Conservation (phyloP, 441 rosid species). For the Pelargonium cotyledonis region DNA sequence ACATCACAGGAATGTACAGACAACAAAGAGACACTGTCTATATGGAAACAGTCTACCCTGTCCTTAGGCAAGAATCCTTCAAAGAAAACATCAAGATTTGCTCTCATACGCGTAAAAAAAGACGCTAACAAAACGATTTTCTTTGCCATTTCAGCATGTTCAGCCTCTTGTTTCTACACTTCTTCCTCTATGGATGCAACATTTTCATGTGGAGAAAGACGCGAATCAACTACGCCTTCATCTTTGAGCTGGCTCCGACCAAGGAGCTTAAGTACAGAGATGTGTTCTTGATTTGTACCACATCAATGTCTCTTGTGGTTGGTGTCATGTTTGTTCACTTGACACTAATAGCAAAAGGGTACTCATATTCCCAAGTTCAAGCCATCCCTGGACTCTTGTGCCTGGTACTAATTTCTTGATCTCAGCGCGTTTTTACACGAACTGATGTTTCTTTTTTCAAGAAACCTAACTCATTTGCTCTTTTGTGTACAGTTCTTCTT, state of each 20-base stretch:
- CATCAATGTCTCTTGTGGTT: slow-evolving; percentile 65
- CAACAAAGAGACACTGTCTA: slow-evolving; percentile 55
- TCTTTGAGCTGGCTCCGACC: slow-evolving; percentile 66
- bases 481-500: slow-evolving; percentile 45
- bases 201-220: slow-evolving; percentile 88
- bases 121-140: neutral
- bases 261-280: slow-evolving; percentile 92
- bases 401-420: slow-evolving; percentile 37
- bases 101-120: neutral
- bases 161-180: slow-evolving; percentile 75
- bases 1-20: slow-evolving; percentile 73
- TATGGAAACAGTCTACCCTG: slow-evolving; percentile 93
- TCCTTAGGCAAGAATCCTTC: slow-evolving; percentile 43
- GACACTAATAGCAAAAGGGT: slow-evolving; percentile 57
- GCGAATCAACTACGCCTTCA: slow-evolving; percentile 84
- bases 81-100: neutral
- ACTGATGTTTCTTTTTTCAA: too few species aligned
- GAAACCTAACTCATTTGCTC: neutral
- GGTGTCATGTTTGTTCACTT: slow-evolving; percentile 83
- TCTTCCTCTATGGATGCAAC: slow-evolving; percentile 91
- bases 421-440: too few species aligned
- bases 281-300: slow-evolving; percentile 73
- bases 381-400: slow-evolving; percentile 75
- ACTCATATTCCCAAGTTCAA: slow-evolving; percentile 66
- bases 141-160: slow-evolving; percentile 57